Evolutionary conservation across 495 filamentous ascomycete genomes (phyloP).

Genomic region (Penicillium goetzii): DNA sequence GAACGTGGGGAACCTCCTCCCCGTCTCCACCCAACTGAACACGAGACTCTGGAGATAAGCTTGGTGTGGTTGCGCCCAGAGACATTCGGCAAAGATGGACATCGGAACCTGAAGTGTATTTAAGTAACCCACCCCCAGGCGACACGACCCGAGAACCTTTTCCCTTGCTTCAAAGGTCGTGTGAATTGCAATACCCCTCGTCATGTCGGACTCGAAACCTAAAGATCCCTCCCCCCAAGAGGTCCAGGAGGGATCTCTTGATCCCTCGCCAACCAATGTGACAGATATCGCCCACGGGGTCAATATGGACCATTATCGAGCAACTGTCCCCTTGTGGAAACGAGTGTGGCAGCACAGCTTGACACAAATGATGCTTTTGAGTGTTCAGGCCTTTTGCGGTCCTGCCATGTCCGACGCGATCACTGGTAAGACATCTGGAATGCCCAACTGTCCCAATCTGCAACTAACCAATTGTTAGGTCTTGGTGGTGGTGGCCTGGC

Average conservation of each 20-base stretch:
- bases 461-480: slow-evolving; percentile 23
- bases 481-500: slow-evolving; percentile 40
- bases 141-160: not conserved
- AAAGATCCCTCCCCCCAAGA: not conserved
- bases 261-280: slow-evolving; percentile 1
- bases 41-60: slow-evolving; percentile 8
- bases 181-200: not conserved
- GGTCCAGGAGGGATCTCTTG: not conserved
- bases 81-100: not conserved
- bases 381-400: slow-evolving; percentile 24
- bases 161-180: not conserved
- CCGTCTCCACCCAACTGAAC: not conserved
- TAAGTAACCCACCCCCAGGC: not conserved
- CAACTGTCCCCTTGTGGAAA: slow-evolving; percentile 32
- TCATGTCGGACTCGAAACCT: not conserved
- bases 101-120: not conserved
- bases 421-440: slow-evolving; percentile 21
- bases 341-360: slow-evolving; percentile 38
- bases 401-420: slow-evolving; percentile 34
- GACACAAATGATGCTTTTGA: slow-evolving; percentile 39
- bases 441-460: not conserved
- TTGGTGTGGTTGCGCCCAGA: not conserved
- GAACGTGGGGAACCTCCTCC: slow-evolving; percentile 18
- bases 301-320: slow-evolving; percentile 24
- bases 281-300: slow-evolving; percentile 7